A percentile compares a stretch with the other conserved stretches of the same genome.
Conservation (phyloP, 2,329 filamentous ascomycete genomes). For the Botryotinia globosa region DNA sequence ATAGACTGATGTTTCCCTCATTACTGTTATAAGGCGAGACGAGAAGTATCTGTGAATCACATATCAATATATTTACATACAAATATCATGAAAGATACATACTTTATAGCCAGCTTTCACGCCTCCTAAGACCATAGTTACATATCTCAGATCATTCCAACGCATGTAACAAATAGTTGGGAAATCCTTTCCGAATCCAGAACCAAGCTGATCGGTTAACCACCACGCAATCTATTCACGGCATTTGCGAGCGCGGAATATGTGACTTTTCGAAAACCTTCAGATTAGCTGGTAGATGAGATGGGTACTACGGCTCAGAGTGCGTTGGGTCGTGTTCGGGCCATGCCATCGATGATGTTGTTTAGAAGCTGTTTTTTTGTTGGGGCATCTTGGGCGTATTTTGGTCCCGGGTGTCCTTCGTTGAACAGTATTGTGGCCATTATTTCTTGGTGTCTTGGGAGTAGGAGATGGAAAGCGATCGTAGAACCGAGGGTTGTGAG, state of each 20-base stretch:
- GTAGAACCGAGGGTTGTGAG: not conserved
- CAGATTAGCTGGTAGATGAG: not conserved
- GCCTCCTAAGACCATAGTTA: not conserved
- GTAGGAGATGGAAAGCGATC: not conserved
- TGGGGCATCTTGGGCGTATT: not conserved
- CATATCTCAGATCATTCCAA: not conserved
- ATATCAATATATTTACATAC: not conserved
- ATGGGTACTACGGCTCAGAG: not conserved
- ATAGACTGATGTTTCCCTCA: not conserved
- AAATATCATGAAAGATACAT: not conserved
- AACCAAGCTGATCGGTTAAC: not conserved
- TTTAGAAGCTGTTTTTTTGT: not conserved
- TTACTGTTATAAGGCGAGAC: not conserved
- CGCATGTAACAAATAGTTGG: not conserved
- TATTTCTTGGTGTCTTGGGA: not conserved
- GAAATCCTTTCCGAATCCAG: not conserved
- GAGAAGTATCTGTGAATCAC: not conserved
- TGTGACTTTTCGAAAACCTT: not conserved
- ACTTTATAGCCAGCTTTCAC: not conserved
- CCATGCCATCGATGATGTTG: not conserved
- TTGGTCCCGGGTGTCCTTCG: not conserved
- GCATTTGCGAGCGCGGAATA: not conserved
- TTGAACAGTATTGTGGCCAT: not conserved
- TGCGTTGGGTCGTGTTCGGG: not conserved
- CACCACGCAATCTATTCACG: slow-evolving; percentile 1